phyloP scores from a whole-genome alignment of 208 protist species.

The Lotmaria passim region DNA sequence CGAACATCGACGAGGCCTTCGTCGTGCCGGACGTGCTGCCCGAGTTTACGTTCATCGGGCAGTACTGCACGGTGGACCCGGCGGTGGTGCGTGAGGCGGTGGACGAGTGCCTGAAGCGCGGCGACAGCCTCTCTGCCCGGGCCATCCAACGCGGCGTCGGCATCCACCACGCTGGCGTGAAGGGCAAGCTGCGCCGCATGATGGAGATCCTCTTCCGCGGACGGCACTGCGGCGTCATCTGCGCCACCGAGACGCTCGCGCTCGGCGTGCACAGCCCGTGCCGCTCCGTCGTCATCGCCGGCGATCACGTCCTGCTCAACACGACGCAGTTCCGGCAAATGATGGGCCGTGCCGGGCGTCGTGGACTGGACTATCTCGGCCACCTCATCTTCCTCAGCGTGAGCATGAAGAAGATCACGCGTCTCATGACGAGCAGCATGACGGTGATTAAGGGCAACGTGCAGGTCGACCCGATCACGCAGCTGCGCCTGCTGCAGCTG shows the following conservation, averaged over 20 bases:
- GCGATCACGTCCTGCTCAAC: constrained; percentile 93
- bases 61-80: constrained; percentile 56
- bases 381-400: constrained; percentile 95
- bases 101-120: constrained; percentile 71
- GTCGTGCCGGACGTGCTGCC: constrained; percentile 84
- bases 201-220: constrained; percentile 95
- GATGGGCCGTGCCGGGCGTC: constrained; percentile 95
- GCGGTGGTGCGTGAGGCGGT: constrained; percentile 49
- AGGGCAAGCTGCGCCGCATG: constrained; percentile 82
- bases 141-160: constrained; percentile 90
- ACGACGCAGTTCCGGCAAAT: constrained; percentile 95
- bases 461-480: constrained; percentile 83
- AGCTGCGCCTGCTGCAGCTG: constrained; percentile 86
- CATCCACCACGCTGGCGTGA: constrained; percentile 93
- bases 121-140: constrained; percentile 70
- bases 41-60: constrained; percentile 87
- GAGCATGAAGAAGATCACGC: constrained; percentile 85
- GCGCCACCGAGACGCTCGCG: constrained; percentile 94
- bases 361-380: constrained; percentile 94
- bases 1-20: constrained; percentile 64
- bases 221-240: constrained; percentile 89
- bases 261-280: constrained; percentile 97
- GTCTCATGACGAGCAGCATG: constrained; percentile 92
- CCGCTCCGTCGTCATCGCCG: constrained; percentile 93
- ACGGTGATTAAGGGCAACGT: constrained; percentile 92